Percentiles rank a stretch among this genome's conserved stretches.
phyloP scores from a whole-genome alignment of 169 alveolate genomes.

The Sarcocystis neurona region DNA sequence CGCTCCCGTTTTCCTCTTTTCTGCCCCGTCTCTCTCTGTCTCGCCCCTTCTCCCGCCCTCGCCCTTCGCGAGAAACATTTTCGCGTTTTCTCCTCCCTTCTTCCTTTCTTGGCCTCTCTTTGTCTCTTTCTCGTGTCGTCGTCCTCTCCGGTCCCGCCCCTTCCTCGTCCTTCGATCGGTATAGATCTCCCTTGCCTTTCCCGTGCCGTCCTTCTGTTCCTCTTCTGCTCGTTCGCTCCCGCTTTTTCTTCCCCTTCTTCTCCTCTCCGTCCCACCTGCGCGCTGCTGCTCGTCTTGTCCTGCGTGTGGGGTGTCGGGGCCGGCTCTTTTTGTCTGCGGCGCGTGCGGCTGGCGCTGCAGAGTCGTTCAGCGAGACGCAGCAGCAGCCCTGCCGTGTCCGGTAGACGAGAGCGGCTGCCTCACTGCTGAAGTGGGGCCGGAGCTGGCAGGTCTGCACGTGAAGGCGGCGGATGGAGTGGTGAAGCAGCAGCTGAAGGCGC shows the following conservation, averaged over 20 bases:
- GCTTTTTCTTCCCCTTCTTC: not conserved
- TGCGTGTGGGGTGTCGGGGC: not conserved
- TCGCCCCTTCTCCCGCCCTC: too few relatives aligned
- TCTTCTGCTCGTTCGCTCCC: not conserved
- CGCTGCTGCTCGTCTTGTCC: too few relatives aligned
- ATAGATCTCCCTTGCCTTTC: too few relatives aligned
- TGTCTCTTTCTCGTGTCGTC: too few relatives aligned
- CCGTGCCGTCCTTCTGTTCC: too few relatives aligned
- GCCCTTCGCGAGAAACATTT: too few relatives aligned
- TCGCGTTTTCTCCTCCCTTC: too few relatives aligned
- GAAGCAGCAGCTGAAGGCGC: slow-evolving; percentile 81
- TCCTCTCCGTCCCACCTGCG: too few relatives aligned
- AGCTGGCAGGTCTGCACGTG: slow-evolving; percentile 86
- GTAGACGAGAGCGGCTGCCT: slow-evolving; percentile 59
- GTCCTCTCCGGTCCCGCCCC: too few relatives aligned
- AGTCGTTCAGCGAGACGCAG: not conserved
- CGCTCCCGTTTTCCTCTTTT: not conserved
- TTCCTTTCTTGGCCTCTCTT: not conserved
- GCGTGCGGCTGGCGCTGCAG: not conserved
- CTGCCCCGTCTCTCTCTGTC: not conserved
- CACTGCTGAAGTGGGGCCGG: slow-evolving; percentile 64
- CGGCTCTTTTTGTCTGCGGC: not conserved
- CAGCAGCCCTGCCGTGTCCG: slow-evolving; percentile 53
- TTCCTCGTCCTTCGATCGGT: too few relatives aligned
- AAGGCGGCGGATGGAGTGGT: slow-evolving; percentile 96